Evolutionary conservation across 2,329 filamentous ascomycete species (phyloP), one percentile per base, ranked within the genome.

Genomic region (Talaromyces verruculosus): DNA sequence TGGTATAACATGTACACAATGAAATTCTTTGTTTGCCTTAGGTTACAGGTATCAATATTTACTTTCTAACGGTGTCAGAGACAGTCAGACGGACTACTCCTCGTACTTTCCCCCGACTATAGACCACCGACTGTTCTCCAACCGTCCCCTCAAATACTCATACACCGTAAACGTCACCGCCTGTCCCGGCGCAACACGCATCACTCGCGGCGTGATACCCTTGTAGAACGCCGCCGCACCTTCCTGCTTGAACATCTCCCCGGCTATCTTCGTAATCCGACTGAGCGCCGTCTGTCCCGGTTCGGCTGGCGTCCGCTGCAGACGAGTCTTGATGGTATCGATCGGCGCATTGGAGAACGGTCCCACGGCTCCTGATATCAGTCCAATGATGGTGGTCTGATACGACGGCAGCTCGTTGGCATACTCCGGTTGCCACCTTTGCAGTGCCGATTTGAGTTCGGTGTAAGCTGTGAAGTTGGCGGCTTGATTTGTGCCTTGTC

Each of bases 381-480:
- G 85, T 39, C 93, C 95, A 71, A 98, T 97, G 6, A 94, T 61
- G 5, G 92, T 93, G 1, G 95, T 99, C 81, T 98, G 93, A 81
- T 90, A 98, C 63, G 88, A 87, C 1, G 95, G 94, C 49, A 99
- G 83, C 71, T 88, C 88, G 17, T 86, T 81, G 63, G 83, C 83
- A 68, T 88, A 89, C 72, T 91, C 83, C 7, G 90, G 89, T 79
- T 96, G 93, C 75, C 83, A 87, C 60, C 84, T 80, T 76, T 92
- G 89, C 62, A 98, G 84, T 62, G 84, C 83, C 67, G 90, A 87
- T 83, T 97, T 96, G 80, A 99, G 89, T 80, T 98, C 92, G 0
- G 91, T 91, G 83, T 99, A 99, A 11, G 95, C 94, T 15, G 94
- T 98, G 84, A 99, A 99, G 84, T 99, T 99, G 79, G 94, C 93